Percentiles rank a stretch among this genome's conserved stretches.
These are phyloP conservation scores for Helichrysum umbraculigerum DNA, from an alignment of 129 eudicot genomes.

Conservation along the genomic window DNA sequence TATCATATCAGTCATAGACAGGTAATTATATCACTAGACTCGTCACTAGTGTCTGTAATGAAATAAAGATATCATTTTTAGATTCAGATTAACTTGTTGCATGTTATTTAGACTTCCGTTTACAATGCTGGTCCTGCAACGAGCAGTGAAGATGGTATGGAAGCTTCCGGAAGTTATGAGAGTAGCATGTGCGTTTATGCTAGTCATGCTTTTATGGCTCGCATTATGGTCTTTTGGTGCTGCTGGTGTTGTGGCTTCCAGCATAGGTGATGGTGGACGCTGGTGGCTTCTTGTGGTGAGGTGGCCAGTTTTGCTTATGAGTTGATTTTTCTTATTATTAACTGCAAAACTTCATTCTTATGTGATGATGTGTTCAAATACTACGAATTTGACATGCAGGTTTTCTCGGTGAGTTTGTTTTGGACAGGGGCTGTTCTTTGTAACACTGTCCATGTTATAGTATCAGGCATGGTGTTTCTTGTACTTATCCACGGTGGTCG, in stretches of 20 bases:
- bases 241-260: constrained; percentile 88
- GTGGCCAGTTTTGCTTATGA: constrained; percentile 24
- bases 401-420: constrained; percentile 84
- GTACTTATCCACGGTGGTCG: constrained; percentile 91
- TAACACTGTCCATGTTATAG: constrained; percentile 88
- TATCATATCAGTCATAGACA: constrained; percentile 88
- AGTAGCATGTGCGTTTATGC: constrained; percentile 71
- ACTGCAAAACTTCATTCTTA: not conserved
- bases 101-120: constrained; percentile 56
- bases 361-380: constrained; percentile 5
- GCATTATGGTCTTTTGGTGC: constrained; percentile 95
- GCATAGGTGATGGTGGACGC: constrained; percentile 77
- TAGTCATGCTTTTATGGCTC: constrained; percentile 87
- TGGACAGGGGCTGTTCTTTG: constrained; percentile 99
- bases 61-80: not conserved
- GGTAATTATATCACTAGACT: constrained; percentile 42
- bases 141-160: constrained; percentile 93
- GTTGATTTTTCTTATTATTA: not conserved
- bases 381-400: constrained; percentile 45
- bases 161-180: constrained; percentile 76
- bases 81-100: constrained; percentile 1
- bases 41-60: no score
- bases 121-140: constrained; percentile 88
- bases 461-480: constrained; percentile 96
- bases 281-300: constrained; percentile 99